These are phyloP conservation scores for Colletotrichum magnum DNA, from an alignment of 2,329 filamentous ascomycete genomes.

Conservation along the genomic window DNA sequence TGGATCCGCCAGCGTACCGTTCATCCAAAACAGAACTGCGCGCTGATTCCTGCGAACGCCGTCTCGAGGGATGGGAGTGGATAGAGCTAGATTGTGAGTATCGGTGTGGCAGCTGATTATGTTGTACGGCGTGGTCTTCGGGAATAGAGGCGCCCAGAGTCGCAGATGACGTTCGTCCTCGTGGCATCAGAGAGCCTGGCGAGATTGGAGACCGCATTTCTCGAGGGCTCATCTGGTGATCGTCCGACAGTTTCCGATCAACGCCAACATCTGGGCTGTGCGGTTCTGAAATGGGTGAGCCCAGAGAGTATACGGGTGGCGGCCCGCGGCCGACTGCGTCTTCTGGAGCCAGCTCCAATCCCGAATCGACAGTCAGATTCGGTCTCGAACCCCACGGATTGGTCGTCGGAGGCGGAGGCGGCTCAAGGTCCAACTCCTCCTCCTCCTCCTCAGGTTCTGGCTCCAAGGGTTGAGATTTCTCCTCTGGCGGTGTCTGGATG, in stretches of 20 bases:
- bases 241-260: slow-evolving; percentile 26
- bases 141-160: slow-evolving; percentile 15
- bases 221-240: slow-evolving; percentile 27
- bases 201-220: slow-evolving; percentile 7
- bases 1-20: slow-evolving; percentile 46
- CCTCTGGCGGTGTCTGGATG: neutral
- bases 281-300: slow-evolving; percentile 34
- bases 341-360: neutral
- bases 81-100: slow-evolving; percentile 37
- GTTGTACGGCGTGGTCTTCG: slow-evolving; percentile 25
- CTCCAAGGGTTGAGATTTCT: neutral
- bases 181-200: slow-evolving; percentile 5
- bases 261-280: slow-evolving; percentile 19
- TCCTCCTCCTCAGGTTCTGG: slow-evolving; percentile 32
- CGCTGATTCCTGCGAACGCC: slow-evolving; percentile 52
- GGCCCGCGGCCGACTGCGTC: slow-evolving; percentile 28
- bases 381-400: slow-evolving; percentile 39
- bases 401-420: slow-evolving; percentile 27
- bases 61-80: slow-evolving; percentile 45
- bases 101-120: slow-evolving; percentile 3
- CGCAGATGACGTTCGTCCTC: slow-evolving; percentile 9
- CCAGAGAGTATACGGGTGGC: slow-evolving; percentile 33
- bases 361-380: slow-evolving; percentile 11
- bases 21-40: slow-evolving; percentile 54
- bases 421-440: slow-evolving; percentile 44